These are phyloP conservation scores for Fusarium foetens DNA, from an alignment of 2,329 filamentous ascomycete species.

Conservation along the genomic window DNA sequence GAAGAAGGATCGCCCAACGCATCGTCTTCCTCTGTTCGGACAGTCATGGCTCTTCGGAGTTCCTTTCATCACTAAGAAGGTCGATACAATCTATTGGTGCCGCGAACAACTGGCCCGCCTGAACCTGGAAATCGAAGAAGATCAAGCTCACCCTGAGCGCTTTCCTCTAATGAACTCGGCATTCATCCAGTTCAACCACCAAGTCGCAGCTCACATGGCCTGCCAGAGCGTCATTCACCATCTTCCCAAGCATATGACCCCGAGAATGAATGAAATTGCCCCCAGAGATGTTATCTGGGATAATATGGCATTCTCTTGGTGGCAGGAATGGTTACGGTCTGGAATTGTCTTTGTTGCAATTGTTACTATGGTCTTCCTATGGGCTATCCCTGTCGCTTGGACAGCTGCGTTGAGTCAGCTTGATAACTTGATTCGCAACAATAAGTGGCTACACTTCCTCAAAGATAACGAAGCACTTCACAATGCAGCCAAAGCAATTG, in stretches of 20 bases:
- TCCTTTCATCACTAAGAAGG: constrained; percentile 86
- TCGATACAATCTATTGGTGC: constrained; percentile 94
- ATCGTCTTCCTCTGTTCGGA: constrained; percentile 73
- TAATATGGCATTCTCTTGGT: constrained; percentile 96
- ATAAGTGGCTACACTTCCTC: constrained; percentile 78
- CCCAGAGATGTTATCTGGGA: constrained; percentile 95
- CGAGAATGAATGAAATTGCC: constrained; percentile 90
- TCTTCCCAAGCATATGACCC: constrained; percentile 91
- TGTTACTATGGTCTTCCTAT: constrained; percentile 81
- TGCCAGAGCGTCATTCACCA: constrained; percentile 93
- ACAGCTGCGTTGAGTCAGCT: constrained; percentile 86
- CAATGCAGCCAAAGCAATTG: no score
- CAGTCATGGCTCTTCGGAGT: constrained; percentile 79
- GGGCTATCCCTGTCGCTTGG: constrained; percentile 90
- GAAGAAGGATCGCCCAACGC: constrained; percentile 84
- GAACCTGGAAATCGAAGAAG: constrained; percentile 93
- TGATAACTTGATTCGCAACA: constrained; percentile 71
- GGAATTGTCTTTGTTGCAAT: constrained; percentile 73
- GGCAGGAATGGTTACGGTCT: constrained; percentile 83
- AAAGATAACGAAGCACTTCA: constrained; percentile 66
- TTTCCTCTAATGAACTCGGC: constrained; percentile 95
- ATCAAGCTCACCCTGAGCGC: constrained; percentile 80
- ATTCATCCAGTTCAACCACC: constrained; percentile 98
- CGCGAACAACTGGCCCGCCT: constrained; percentile 86
- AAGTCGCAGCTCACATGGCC: constrained; percentile 97